Evolutionary conservation across 2,329 filamentous ascomycete species (phyloP), one percentile per base, ranked within the genome.

Genomic region (Stemphylium vesicarium): DNA sequence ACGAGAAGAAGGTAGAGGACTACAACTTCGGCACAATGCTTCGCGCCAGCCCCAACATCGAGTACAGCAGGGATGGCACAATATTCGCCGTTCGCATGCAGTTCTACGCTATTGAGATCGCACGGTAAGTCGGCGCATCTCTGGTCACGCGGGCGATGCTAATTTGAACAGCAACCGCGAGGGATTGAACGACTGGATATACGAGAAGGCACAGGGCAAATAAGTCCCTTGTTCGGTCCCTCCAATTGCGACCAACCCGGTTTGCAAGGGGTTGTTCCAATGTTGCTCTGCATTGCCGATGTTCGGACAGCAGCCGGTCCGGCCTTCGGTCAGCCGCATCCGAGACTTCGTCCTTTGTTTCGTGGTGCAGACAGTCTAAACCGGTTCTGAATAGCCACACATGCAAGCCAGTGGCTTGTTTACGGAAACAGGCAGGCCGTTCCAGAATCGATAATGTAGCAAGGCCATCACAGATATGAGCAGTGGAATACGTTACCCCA

Each of bases 1-100:
- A 97, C 76, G 92, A 98, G 80, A 93, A 96, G 78, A 94, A 85
- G 78, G 82, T 99, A n/a, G 89, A 95, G 61, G 96, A 99, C 78
- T 99, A 88, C 83, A 99, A 97, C 82, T 99, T 97, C 77, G 95
- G 95, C 51, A 97, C 95, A 31, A 93, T 99, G 84, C 76, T 99
- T 68, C 87, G 95, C 53, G 84, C 85, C 53, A 90, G 85, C 70
- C 84, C 92, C 33, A 91, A 90, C 68, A 86, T 78, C 48, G 94
- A 97, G 77, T 98, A 99, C 75, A 91, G 88, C 48, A 83, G 96
- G 79, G 82, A 96, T 52, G 91, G 89, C 50, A 96, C 92, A 3
- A 96, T 99, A 48, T 98, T 99, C 69, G 92, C 81, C 79, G 88
- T 84, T 79, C 81, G 89, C 56, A 93, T 93, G 89, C 89, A 92